Evolutionary conservation across 2,329 filamentous ascomycete species (phyloP).

Genomic region (Orbilia ellipsospora): DNA sequence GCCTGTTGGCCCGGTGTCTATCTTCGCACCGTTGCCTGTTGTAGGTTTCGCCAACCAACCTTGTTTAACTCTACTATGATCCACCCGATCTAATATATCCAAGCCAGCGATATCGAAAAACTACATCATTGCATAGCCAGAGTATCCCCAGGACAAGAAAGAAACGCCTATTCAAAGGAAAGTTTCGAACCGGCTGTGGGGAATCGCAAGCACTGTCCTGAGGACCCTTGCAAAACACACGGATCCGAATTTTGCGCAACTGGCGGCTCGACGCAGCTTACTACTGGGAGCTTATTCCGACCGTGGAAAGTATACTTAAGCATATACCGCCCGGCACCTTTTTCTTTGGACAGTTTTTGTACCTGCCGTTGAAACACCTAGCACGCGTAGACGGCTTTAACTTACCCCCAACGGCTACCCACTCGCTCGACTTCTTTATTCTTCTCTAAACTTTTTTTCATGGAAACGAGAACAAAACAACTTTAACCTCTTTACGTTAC

Average conservation of each 20-base stretch:
- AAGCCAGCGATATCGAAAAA: conserved; percentile 30
- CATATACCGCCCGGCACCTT: not conserved
- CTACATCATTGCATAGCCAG: conserved; percentile 18
- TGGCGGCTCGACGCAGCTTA: conserved; percentile 41
- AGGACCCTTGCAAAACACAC: conserved; percentile 28
- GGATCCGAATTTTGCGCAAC: conserved; percentile 44
- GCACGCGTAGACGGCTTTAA: no score
- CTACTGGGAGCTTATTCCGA: not conserved
- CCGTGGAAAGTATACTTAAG: no score
- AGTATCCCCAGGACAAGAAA: not conserved
- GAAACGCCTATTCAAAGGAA: not conserved
- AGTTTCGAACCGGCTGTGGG: conserved; percentile 36
- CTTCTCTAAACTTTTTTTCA: no score
- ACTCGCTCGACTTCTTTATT: no score
- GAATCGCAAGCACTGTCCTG: conserved; percentile 18
- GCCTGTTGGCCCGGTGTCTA: conserved; percentile 13
- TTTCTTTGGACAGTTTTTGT: not conserved
- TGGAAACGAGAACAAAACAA: no score
- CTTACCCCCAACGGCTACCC: no score
- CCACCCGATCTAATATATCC: conserved; percentile 27
- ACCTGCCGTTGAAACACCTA: conserved; percentile 9
- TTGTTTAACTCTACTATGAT: conserved; percentile 14
- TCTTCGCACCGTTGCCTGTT: not conserved
- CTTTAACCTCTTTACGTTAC: no score
- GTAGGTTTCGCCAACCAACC: conserved; percentile 23